Base-by-base conservation (phyloP, 139 green algal species). In the Closterium sp. region DNA sequence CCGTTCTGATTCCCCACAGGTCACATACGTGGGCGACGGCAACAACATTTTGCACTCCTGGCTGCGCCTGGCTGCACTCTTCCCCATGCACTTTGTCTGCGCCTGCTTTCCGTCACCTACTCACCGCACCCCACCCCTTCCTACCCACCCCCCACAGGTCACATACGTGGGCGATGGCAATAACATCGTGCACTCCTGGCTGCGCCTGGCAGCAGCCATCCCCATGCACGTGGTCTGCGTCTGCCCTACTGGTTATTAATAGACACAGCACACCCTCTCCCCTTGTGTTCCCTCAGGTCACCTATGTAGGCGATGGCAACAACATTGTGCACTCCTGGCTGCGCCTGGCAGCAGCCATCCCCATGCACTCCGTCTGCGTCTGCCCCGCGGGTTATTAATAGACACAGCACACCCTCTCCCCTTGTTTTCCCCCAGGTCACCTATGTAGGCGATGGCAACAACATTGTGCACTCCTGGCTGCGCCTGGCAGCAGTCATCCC, bases 11-110 rank as follows among this genome's bases (percentile, higher is more conserved):
- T n/a, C n/a, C n/a, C n/a, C n/a, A 16, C 92, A 94, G 90, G 84
- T 95, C 4, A 97, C 96, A 64, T 99, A 99, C 93, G 97, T 99
- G 0, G 98, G 98, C 38, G 98, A 99, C 92, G 98, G 98, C 92
- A 99, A 99, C 96, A 99, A 99, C 96, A 99, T 99, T 88, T 97
- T 97, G 35, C 97, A 99, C 96, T 98, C 95, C 19, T 99, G 97
- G 97, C 92, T 99, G 83, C 95, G 97, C 23, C 95, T 99, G 31
- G 97, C 98, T 30, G 95, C 94, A 3, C 93, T 96, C 2, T 95
- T 99, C 23, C 94, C 96, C 12, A 97, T 99, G 6, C 69, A 4
- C 4, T 55, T 55, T 55, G 36, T 6, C 4, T 55, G 36, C 4
- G 36, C 36, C 36, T 6, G 36, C 55, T 28, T 19, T 76, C 55